Conservation (phyloP, 2,329 filamentous ascomycete genomes). For the Rutstroemia sp. region DNA sequence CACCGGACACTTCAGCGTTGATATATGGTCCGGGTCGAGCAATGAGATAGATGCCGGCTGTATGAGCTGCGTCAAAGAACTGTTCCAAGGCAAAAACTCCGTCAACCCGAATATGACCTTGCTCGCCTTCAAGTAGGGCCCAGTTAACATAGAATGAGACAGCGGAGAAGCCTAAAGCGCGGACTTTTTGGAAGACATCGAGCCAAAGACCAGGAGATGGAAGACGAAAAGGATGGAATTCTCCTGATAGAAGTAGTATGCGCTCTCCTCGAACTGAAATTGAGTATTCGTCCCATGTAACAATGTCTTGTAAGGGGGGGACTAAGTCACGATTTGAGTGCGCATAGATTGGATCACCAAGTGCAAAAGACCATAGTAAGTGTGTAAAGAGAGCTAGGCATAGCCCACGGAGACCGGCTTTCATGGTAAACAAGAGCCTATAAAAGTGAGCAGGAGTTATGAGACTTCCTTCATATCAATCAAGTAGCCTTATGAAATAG, state of each 20-base stretch:
- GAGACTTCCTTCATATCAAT: no score
- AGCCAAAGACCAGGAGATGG: slow-evolving; percentile 57
- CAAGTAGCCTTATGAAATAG: no score
- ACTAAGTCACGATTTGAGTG: no score
- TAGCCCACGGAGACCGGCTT: no score
- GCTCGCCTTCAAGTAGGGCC: slow-evolving; percentile 69
- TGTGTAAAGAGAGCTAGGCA: no score
- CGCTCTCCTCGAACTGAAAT: slow-evolving; percentile 56
- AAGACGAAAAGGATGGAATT: slow-evolving; percentile 55
- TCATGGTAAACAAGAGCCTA: no score
- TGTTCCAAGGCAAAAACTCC: slow-evolving; percentile 66
- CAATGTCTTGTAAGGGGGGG: slow-evolving; percentile 15
- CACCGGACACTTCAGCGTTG: slow-evolving; percentile 69
- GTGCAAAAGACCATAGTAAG: no score
- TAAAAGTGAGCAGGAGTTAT: no score
- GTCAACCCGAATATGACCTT: slow-evolving; percentile 59
- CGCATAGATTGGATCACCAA: no score
- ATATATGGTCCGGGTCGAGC: slow-evolving; percentile 55
- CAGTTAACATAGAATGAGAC: slow-evolving; percentile 77
- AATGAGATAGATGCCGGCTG: slow-evolving; percentile 70
- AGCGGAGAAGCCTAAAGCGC: slow-evolving; percentile 69
- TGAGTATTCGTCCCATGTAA: slow-evolving; percentile 58
- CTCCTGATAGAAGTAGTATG: slow-evolving; percentile 54
- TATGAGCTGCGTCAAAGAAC: slow-evolving; percentile 67
- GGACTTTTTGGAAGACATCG: slow-evolving; percentile 77